phyloP scores from a whole-genome alignment of 306 rosid species.

The Mucuna pruriens region DNA sequence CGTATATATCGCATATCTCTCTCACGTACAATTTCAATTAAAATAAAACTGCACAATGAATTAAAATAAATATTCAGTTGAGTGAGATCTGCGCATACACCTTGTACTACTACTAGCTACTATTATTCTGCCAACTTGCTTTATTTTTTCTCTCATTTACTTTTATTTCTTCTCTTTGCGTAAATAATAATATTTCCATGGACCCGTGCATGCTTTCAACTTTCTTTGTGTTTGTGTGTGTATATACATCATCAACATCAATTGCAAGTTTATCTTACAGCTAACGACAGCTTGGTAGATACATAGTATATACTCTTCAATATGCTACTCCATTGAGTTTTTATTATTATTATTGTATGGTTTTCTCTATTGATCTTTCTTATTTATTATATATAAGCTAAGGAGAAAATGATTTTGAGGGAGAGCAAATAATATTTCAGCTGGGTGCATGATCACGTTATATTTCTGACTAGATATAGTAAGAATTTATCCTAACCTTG shows the following conservation, averaged over 20 bases:
- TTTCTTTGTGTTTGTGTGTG: not conserved
- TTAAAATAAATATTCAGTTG: not conserved
- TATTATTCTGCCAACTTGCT: constrained; percentile 46
- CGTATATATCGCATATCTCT: not conserved
- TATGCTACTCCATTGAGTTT: constrained; percentile 3
- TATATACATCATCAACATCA: not conserved
- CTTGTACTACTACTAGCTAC: not conserved
- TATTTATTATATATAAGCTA: not conserved
- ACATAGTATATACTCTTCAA: constrained; percentile 30
- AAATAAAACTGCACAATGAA: not conserved
- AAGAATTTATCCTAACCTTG: not conserved
- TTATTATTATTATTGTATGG: not conserved
- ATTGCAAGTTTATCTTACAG: not conserved
- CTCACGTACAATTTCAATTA: constrained; percentile 29
- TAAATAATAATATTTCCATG: not conserved
- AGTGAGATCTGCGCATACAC: not conserved
- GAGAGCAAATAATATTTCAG: not conserved
- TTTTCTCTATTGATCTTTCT: not conserved
- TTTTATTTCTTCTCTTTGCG: not conserved
- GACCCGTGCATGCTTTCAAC: not conserved
- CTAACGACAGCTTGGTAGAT: not conserved
- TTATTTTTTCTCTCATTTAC: not conserved
- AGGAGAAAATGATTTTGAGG: not conserved
- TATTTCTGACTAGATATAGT: not conserved
- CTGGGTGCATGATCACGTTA: not conserved